These are phyloP conservation scores for Trichophyton verrucosum DNA, from an alignment of 2,329 filamentous ascomycete species.

Conservation along the genomic window DNA sequence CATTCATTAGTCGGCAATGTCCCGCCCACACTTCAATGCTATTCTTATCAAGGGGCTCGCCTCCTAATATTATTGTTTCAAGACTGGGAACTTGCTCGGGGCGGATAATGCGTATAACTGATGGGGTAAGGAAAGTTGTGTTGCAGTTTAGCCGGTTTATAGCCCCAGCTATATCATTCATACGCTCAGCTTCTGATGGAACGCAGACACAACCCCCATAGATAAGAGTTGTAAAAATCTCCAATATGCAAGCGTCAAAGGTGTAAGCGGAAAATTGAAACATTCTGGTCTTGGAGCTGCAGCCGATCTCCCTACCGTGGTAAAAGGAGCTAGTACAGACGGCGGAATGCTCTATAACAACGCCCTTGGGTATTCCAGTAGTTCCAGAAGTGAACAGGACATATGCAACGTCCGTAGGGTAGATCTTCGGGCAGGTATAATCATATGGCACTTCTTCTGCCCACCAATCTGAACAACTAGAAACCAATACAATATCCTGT, in stretches of 20 bases:
- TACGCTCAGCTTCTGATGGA: constrained; percentile 38
- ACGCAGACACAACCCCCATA: constrained; percentile 49
- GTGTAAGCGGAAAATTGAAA: constrained; percentile 34
- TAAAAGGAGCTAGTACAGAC: background rate
- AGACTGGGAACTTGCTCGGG: constrained; percentile 32
- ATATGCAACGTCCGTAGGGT: background rate
- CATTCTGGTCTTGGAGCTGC: constrained; percentile 43
- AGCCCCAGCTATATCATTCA: constrained; percentile 37
- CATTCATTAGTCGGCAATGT: constrained; percentile 27
- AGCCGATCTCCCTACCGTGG: background rate
- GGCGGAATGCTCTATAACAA: constrained; percentile 1
- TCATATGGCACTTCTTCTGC: background rate
- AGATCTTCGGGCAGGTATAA: background rate
- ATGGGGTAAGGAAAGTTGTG: constrained; percentile 47
- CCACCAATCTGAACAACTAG: background rate
- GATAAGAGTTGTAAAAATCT: constrained; percentile 31
- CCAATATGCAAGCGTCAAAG: constrained; percentile 3
- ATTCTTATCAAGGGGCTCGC: constrained; percentile 17
- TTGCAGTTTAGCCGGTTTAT: constrained; percentile 41
- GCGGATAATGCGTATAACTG: constrained; percentile 40
- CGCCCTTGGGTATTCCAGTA: constrained; percentile 2
- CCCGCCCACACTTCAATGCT: constrained; percentile 19
- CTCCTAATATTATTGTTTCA: constrained; percentile 24
- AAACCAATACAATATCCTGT: background rate
- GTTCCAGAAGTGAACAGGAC: background rate